Base-by-base conservation (phyloP, 2,329 filamentous ascomycete species). In the Paraphaeosphaeria minitans region DNA sequence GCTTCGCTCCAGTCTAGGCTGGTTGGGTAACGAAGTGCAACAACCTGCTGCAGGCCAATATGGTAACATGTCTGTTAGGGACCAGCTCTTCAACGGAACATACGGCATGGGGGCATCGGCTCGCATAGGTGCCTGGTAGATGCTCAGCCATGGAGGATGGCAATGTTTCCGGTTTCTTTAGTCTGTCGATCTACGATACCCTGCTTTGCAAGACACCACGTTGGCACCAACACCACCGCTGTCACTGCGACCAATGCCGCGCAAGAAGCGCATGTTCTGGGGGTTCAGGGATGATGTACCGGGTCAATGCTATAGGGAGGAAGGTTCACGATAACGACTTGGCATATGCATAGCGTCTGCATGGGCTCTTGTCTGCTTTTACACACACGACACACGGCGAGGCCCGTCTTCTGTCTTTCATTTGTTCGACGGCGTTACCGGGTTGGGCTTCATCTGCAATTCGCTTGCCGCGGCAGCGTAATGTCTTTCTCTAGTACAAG, bases 1-100 rank as follows among this genome's bases (percentile, higher is more conserved):
- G 70, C 85, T 98, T 77, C 84, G 87, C 16, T 83, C 83, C 39
- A 89, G 88, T 62, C 82, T 96, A 29, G 90, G 89, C 43, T 97
- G 93, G 91, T 91, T 93, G 82, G 87, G 84, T 55, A 79, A 82
- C 47, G 65, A 73, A 53, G 56, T 65, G 3, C 51, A 64, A 46
- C 57, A 64, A 9, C 56, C 68, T 16, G 52, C 68, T 33, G 66
- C 63, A 48, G 66, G 63, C 13, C 61, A 66, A 24, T 56, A 68
- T 13, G 69, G 76, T 57, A 66, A 70, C 54, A 72, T 74, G 65
- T 76, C 74, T 16, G 70, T 77, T 57, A 69, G 76, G 49, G 73
- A 77, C 49, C 84, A 86, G 66, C 75, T 86, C 42, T 73, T 86
- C 55, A 84, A 78, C 59, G 85, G 82, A 59, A 85, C 81, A 42